Base-by-base conservation (phyloP, 2,329 filamentous ascomycete genomes). In the Amauroascus verrucosus region DNA sequence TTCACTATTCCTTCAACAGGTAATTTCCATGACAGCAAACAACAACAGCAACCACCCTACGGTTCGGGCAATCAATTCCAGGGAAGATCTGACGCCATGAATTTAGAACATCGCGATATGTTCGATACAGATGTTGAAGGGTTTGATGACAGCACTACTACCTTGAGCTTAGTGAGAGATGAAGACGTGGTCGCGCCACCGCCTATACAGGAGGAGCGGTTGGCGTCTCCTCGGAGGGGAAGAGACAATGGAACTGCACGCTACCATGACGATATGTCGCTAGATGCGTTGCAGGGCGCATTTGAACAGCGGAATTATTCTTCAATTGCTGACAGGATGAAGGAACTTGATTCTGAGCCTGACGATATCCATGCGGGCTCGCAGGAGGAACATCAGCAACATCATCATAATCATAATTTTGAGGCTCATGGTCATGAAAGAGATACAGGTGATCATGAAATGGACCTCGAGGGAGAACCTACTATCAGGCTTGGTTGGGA, bases 51-150 rank as follows among this genome's bases (percentile, higher is more conserved):
- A n/a, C n/a, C n/a, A n/a, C n/a, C n/a, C n/a, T n/a, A n/a, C n/a
- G n/a, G n/a, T n/a, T n/a, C 22, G n/a, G 16, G 24, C 13, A 16
- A 46, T 14, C 53, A 51, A 9, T 18, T 7, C 4, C 9, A n/a
- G 1, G 22, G 3, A 9, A 24, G 14, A 4, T 44, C 2, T 18
- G 13, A 14, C 18, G 16, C 16, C 13, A 20, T 32, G 6, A 13
- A 14, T 20, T 24, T 24, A 48, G 53, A 41, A 16, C 61, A 63
- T 26, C 61, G 61, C 30, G 68, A 71, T 55, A 61, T 65, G 55
- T 72, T 72, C 56, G 70, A 72, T 56, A 72, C 70, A 4, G 70
- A 72, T 56, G 68, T 72, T 7, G 70, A 72, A 54, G 70, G 65
- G 9, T 60, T 71, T 8, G 70, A 72, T 61, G 70, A 72, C 57